phyloP scores from a whole-genome alignment of 1,284 basidiomycete species.

The Hortiboletus rubellus region DNA sequence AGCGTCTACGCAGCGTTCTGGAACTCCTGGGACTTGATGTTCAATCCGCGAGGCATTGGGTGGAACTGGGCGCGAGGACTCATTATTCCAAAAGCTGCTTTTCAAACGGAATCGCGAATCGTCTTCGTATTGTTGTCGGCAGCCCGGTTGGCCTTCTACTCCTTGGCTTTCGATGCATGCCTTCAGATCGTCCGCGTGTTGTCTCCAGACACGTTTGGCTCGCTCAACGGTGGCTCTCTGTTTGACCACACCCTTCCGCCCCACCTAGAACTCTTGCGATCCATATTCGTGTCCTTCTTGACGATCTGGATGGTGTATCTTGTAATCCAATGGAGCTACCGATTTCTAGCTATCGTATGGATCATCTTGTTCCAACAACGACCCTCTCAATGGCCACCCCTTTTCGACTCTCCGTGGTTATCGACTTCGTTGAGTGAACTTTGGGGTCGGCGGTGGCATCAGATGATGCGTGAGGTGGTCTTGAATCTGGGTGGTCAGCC shows the following conservation, averaged over 20 bases:
- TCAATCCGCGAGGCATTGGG: no score
- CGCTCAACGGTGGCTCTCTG: no score
- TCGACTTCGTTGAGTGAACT: constrained; percentile 37
- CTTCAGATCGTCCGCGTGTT: constrained; percentile 7
- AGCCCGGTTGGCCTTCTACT: constrained; percentile 1
- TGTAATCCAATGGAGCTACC: constrained; percentile 45
- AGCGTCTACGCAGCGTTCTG: no score
- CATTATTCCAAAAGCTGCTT: constrained; percentile 5
- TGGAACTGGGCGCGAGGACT: no score
- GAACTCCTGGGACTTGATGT: no score
- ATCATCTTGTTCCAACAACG: constrained; percentile 37
- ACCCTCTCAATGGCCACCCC: constrained; percentile 40
- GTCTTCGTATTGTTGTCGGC: constrained; percentile 15
- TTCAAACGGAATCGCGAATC: constrained; percentile 14
- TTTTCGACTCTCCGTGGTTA: constrained; percentile 41
- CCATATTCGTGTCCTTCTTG: constrained; percentile 40
- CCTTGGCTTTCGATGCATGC: constrained; percentile 15
- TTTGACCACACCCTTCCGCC: no score
- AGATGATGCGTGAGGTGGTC: constrained; percentile 34
- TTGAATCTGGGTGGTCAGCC: constrained; percentile 32
- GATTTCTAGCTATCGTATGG: constrained; percentile 44
- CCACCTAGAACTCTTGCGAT: constrained; percentile 36
- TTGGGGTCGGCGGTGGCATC: constrained; percentile 49
- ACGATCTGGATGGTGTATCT: constrained; percentile 44
- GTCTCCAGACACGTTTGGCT: no score